Evolutionary conservation across 2,329 filamentous ascomycete genomes (phyloP).

Genomic region (Botrytis elliptica): DNA sequence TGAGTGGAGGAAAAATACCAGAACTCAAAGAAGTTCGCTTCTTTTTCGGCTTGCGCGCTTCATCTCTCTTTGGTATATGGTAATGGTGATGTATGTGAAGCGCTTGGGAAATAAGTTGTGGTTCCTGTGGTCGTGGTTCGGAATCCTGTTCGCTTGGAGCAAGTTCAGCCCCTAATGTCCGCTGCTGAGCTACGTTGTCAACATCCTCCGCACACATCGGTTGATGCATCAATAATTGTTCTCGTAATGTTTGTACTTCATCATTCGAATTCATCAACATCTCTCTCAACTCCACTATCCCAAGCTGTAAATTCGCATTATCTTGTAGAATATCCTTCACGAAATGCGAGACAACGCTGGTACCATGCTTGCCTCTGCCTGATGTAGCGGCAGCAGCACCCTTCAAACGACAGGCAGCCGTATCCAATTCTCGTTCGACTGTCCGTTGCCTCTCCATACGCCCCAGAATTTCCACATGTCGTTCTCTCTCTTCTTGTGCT

Average conservation of each 20-base stretch:
- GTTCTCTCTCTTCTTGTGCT: slow-evolving; percentile 73
- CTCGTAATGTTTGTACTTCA: slow-evolving; percentile 82
- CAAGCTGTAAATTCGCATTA: slow-evolving; percentile 89
- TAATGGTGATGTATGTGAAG: slow-evolving; percentile 95
- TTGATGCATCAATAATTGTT: slow-evolving; percentile 78
- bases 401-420: slow-evolving; percentile 76
- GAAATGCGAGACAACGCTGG: slow-evolving; percentile 85
- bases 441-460: slow-evolving; percentile 81
- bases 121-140: slow-evolving; percentile 24
- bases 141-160: slow-evolving; percentile 46
- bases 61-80: slow-evolving; percentile 65
- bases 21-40: slow-evolving; percentile 65
- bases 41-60: slow-evolving; percentile 66
- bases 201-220: slow-evolving; percentile 51
- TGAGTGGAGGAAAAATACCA: slow-evolving; percentile 58
- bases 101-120: slow-evolving; percentile 59
- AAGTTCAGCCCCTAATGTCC: slow-evolving; percentile 71
- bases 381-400: slow-evolving; percentile 67
- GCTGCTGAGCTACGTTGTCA: slow-evolving; percentile 42
- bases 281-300: slow-evolving; percentile 86
- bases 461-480: slow-evolving; percentile 75
- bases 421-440: slow-evolving; percentile 78
- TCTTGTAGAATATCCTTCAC: slow-evolving; percentile 94
- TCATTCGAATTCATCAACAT: slow-evolving; percentile 90
- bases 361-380: slow-evolving; percentile 55